Evolutionary conservation across 257 asterid genomes (phyloP).

Genomic region (Rubia yunnanensis): DNA sequence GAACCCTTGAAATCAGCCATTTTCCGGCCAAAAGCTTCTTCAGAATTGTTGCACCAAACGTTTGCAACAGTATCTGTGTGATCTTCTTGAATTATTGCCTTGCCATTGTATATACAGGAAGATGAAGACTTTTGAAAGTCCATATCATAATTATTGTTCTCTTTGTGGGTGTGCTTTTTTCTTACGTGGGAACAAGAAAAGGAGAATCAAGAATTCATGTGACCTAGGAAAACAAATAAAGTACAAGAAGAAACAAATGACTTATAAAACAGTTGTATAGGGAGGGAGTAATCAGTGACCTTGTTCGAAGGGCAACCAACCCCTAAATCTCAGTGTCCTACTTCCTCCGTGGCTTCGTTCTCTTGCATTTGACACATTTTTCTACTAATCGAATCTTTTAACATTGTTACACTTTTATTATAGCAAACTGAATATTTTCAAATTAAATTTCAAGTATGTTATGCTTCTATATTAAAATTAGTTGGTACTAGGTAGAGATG

Average conservation of each 20-base stretch:
- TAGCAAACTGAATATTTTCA: no score
- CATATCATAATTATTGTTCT: background rate
- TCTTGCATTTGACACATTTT: no score
- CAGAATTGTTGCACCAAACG: background rate
- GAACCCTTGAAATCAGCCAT: background rate
- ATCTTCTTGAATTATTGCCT: background rate
- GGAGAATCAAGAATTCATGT: background rate
- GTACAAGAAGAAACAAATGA: conserved; percentile 5
- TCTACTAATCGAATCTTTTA: no score
- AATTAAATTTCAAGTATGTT: no score
- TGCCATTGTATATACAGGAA: background rate
- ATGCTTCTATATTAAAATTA: no score
- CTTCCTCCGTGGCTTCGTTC: no score
- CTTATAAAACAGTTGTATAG: background rate
- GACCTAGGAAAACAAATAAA: background rate
- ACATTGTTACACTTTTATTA: no score
- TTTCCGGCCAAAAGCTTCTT: background rate
- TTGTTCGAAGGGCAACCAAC: background rate
- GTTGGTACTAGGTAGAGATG: no score
- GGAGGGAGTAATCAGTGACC: conserved; percentile 4
- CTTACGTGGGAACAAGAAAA: background rate
- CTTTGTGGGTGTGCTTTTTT: background rate
- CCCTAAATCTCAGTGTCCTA: background rate
- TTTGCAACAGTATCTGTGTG: background rate
- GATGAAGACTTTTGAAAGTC: conserved; percentile 3